Evolutionary conservation across 2,329 filamentous ascomycete species (phyloP), one percentile per base, ranked within the genome.

Genomic region (Cordyceps javanica): DNA sequence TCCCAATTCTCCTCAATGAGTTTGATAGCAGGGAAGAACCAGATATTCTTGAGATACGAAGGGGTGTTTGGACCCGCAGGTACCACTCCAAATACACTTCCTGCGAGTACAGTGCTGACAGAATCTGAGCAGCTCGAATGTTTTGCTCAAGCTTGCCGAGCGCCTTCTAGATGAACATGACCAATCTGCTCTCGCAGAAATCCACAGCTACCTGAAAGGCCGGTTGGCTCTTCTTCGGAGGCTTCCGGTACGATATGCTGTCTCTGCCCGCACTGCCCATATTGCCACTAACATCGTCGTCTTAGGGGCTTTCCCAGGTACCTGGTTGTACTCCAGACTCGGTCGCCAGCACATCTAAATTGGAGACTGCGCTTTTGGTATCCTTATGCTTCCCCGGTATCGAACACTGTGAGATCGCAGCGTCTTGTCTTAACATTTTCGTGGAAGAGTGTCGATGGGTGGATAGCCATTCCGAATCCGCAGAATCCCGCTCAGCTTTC

Each of bases 371-470:
- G 1, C 77, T 88, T 41, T 70, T 89, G 5, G 78, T 87, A 10
- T 81, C 82, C 1, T 75, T 88, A 8, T 88, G 85, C 65, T 87
- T 85, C 16, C 77, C 83, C 7, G 82, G 86, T 59, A 80, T 88
- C 36, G 82, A 86, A 48, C 82, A 79, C 8, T 88, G 86, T 64
- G 84, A 85, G 62, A 72, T 84, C 14, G 83, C 86, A 9, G 87
- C 83, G 1, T 78, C 77, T 14, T 85, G 82, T 63, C 82, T 88
- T 55, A 77, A 77, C 4, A 70, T 85, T 1, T 82, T 86, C 60
- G 77, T 86, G n/a, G 80, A 87, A 55, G 84, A 87, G 65, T 82
- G 79, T 61, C 72, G 74, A 14, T 73, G 82, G 41, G 74, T 85
- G 19, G 78, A 84, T 60, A 75, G 75, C 11, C 73, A 75, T 23